Evolutionary conservation across 352 stramenopile species (phyloP), one percentile per base, ranked within the genome.

Genomic region (Phytopythium litorale): DNA sequence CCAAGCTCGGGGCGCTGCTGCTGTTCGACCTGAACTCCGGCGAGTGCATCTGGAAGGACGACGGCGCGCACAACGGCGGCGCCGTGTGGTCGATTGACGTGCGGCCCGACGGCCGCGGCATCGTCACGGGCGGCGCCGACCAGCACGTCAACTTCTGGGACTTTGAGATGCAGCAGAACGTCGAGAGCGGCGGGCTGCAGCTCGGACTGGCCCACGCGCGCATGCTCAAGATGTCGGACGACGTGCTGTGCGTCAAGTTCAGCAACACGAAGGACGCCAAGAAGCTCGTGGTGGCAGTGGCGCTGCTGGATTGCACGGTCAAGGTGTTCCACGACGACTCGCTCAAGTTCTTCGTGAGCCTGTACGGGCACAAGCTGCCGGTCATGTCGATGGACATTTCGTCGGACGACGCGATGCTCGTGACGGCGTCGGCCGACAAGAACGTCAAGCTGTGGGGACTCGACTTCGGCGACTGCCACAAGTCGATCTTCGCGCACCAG

Each of bases 291-390:
- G 70, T 98, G 16, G 89, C 88, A 1, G 91, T 98, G 25, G 87
- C 92, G 30, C 73, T 98, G 38, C 66, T 98, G 33, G 98, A 99
- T 73, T 98, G 87, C 63, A 99, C 96, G 0, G 96, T 99, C 56
- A 99, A 99, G 72, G 96, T 99, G 13, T 99, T 99, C 76, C 99
- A 99, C 74, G 96, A 99, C 66, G 98, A 99, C 83, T 98, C 96
- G 21, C 87, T 99, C 54, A 99, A 99, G 76, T 99, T 99, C 71
- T 99, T 99, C 58, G 76, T 99, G 52, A 98, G 89, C 64, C 72
- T 99, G 7, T 99, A 99, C 71, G 98, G 98, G 13, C 98, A 99
- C 78, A 99, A 99, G 64, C 84, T 99, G 52, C 97, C 97, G 0
- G 97, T 99, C 15, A 92, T 99, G 70, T 94, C 92, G 9, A 94